Evolutionary conservation across 305 asterid genomes (phyloP), one percentile per base, ranked within the genome.

Genomic region (Rubia tinctorum): DNA sequence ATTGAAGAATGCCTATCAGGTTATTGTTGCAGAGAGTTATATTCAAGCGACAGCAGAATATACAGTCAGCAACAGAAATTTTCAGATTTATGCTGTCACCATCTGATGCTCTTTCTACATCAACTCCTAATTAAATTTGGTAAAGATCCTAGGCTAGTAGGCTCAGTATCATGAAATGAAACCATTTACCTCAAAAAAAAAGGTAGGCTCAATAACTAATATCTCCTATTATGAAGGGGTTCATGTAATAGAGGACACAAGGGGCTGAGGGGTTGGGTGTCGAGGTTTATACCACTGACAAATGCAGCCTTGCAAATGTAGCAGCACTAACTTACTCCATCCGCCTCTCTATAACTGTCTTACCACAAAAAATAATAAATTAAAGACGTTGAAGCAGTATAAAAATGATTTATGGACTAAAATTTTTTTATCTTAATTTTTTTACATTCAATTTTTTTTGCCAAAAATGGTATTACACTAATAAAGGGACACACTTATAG

Each of bases 111-210:
- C 49, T 64, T 22, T 22, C 17, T 37, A 64, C 8, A 34, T 64
- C 23, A 18, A 59, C 34, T 23, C 64, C 68, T 47, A 65, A 7
- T 15, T 65, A 39, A 17, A 39, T 18, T 17, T 9, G 27, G 69
- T 17, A 65, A 40, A 66, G 55, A 66, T 66, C 37, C n/a, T n/a
- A 53, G 23, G 60, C 60, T 53, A 22, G n/a, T n/a, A 53, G 23
- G 60, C 60, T 53, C 23, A 53, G 6, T 15, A 49, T 49, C 12
- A 34, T 34, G 39, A 34, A 34, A 1, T 34, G 39, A 34, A 34
- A 34, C 39, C 39, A 4, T 34, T 34, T 34, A 34, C 39, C 39
- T 43, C 12, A 43, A 43, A 43, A 43, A 43, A 6, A 43, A 43
- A 43, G 6, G 12, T 6, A 61, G 7, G 42, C 13, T 27, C 42